phyloP scores from a whole-genome alignment of 495 filamentous ascomycete genomes.

The Rostrohypoxylon terebratum region DNA sequence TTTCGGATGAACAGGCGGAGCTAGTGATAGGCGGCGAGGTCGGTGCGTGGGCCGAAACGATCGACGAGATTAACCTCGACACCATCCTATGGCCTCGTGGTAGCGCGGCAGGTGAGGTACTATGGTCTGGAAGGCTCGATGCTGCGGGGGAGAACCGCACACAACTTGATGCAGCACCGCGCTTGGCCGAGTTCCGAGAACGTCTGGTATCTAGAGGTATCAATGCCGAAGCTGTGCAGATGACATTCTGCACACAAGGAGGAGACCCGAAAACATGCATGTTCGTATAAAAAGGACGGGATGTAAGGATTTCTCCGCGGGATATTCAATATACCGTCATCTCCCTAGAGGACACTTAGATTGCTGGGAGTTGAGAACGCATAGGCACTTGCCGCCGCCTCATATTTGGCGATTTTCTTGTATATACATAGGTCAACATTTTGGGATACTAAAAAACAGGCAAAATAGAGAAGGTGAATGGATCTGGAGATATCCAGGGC shows the following conservation, averaged over 20 bases:
- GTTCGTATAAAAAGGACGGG: conserved; percentile 30
- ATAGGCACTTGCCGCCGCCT: conserved; percentile 11
- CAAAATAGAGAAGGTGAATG: conserved; percentile 2
- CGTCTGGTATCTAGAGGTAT: conserved; percentile 74
- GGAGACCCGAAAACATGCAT: conserved; percentile 53
- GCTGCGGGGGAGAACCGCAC: conserved; percentile 70
- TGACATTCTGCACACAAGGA: conserved; percentile 65
- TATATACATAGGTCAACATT: conserved; percentile 25
- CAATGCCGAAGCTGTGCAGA: conserved; percentile 65
- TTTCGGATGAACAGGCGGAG: conserved; percentile 66
- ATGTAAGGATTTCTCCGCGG: neutral
- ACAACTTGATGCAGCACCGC: conserved; percentile 70
- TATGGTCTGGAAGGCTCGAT: conserved; percentile 77
- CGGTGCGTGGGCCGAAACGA: conserved; percentile 82
- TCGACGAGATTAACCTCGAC: conserved; percentile 76
- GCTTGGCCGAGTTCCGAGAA: conserved; percentile 78
- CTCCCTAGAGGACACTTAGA: neutral
- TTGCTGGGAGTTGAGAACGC: neutral
- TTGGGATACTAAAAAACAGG: neutral
- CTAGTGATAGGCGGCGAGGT: conserved; percentile 82
- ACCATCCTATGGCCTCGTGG: conserved; percentile 80
- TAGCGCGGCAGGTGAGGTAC: conserved; percentile 76
- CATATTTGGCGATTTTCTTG: conserved; percentile 31
- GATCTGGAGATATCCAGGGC: conserved; percentile 11
- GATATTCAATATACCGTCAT: neutral